Evolutionary conservation across 2,329 filamentous ascomycete genomes (phyloP).

Genomic region (Akanthomyces dipterigenus): DNA sequence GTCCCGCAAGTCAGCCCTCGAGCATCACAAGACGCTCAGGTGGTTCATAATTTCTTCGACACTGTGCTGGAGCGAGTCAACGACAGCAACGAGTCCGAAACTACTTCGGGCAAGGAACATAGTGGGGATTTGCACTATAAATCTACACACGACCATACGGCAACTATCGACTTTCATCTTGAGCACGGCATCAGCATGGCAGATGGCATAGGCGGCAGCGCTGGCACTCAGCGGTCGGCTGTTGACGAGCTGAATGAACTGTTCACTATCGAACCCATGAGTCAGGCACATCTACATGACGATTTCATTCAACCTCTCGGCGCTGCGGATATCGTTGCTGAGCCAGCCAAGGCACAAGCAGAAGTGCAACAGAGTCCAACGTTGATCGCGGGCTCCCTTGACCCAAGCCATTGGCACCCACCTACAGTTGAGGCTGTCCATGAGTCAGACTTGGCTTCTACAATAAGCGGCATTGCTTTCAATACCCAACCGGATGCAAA

Average conservation of each 20-base stretch:
- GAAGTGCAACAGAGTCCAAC: not conserved
- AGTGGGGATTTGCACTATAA: not conserved
- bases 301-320: not conserved
- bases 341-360: not conserved
- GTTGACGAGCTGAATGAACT: conserved; percentile 12
- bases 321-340: not conserved
- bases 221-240: conserved; percentile 6
- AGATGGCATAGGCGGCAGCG: not conserved
- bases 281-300: not conserved
- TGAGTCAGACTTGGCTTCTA: not conserved
- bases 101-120: not conserved
- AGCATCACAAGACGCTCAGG: conserved; percentile 23
- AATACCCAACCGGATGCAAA: conserved; percentile 1
- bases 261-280: not conserved
- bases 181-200: not conserved
- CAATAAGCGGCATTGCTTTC: not conserved
- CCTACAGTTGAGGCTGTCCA: not conserved
- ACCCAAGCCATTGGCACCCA: conserved; percentile 3
- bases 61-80: conserved; percentile 13
- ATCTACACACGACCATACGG: not conserved
- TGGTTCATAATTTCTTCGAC: conserved; percentile 16
- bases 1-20: not conserved
- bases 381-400: not conserved
- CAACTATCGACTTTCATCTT: not conserved
- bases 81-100: conserved; percentile 14